phyloP scores from a whole-genome alignment of 2,329 filamentous ascomycete genomes.

The Rutstroemia sp. region DNA sequence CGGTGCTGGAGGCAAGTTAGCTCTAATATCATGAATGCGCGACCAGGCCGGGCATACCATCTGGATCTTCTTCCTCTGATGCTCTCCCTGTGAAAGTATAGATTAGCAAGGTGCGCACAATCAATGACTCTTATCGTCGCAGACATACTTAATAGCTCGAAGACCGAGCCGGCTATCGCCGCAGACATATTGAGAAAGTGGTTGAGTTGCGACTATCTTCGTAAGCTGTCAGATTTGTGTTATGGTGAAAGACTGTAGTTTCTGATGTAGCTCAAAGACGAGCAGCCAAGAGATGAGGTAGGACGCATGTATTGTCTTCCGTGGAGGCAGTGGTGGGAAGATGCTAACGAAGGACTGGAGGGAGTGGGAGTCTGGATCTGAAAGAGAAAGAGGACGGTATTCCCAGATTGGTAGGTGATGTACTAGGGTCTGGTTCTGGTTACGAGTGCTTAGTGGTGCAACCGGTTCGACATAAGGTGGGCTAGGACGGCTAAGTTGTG shows the following conservation, averaged over 20 bases:
- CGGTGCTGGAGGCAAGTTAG: constrained; percentile 41
- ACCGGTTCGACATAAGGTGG: too few species aligned
- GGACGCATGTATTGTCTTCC: constrained; percentile 28
- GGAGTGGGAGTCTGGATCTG: background rate
- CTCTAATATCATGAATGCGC: background rate
- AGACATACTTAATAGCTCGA: constrained; percentile 30
- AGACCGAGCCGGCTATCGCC: constrained; percentile 23
- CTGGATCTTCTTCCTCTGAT: constrained; percentile 24
- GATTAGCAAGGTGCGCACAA: constrained; percentile 18
- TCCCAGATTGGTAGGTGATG: too few species aligned
- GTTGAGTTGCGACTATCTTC: background rate
- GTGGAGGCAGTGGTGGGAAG: background rate
- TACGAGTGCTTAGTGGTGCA: background rate
- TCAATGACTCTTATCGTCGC: background rate
- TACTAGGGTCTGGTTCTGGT: background rate
- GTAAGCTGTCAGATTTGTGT: background rate
- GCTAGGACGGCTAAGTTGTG: too few species aligned
- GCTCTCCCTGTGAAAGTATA: constrained; percentile 20
- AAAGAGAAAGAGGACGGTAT: too few species aligned
- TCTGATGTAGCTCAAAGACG: constrained; percentile 25
- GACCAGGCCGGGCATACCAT: constrained; percentile 17
- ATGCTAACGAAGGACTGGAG: background rate
- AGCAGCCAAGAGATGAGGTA: constrained; percentile 22
- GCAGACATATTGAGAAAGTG: constrained; percentile 21
- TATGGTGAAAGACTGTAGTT: background rate